phyloP scores from a whole-genome alignment of 2,329 filamentous ascomycete species.

The Penicillium sumatraense region DNA sequence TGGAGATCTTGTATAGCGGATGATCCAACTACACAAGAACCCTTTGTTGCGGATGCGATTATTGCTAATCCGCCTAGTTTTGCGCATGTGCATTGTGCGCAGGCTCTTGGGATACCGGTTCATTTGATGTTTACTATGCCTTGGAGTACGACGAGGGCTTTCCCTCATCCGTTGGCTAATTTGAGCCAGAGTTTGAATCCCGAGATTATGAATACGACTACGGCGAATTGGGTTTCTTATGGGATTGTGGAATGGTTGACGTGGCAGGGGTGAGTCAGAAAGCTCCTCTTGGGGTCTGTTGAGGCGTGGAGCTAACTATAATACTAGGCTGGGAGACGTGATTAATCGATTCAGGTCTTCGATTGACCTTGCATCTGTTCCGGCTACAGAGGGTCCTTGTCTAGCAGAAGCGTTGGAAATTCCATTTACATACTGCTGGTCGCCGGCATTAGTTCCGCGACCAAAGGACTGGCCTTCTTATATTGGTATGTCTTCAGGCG shows the following conservation, averaged over 20 bases:
- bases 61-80: conserved; percentile 61
- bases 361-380: conserved; percentile 48
- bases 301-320: no score
- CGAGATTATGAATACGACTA: conserved; percentile 31
- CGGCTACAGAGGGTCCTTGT: conserved; percentile 41
- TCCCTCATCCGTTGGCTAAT: conserved; percentile 58
- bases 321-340: conserved; percentile 51
- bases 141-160: conserved; percentile 50
- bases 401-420: conserved; percentile 43
- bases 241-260: conserved; percentile 54
- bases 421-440: conserved; percentile 54
- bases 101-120: conserved; percentile 55
- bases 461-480: conserved; percentile 46
- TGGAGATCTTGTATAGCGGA: conserved; percentile 47
- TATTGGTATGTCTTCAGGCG: conserved; percentile 32
- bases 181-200: conserved; percentile 29
- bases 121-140: conserved; percentile 61
- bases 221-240: conserved; percentile 53
- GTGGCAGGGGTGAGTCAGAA: conserved; percentile 52
- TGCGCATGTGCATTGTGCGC: conserved; percentile 58
- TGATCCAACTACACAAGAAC: conserved; percentile 34
- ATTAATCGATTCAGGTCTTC: conserved; percentile 50
- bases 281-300: no score
- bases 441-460: conserved; percentile 45
- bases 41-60: conserved; percentile 60